Conservation (phyloP, 2,329 filamentous ascomycete species). For the Gremmenia infestans region DNA sequence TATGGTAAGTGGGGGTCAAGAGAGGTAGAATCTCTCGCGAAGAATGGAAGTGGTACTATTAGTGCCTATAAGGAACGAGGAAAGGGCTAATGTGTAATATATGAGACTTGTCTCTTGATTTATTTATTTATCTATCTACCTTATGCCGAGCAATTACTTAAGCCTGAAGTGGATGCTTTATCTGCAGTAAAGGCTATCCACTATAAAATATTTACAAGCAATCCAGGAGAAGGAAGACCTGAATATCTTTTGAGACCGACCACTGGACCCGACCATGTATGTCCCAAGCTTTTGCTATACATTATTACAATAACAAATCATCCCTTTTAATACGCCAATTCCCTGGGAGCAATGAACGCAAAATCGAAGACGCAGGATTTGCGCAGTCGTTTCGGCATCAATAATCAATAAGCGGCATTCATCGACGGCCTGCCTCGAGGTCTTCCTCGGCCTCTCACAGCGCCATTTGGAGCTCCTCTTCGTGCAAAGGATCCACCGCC, state of each 20-base stretch:
- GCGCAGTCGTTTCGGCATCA: background rate
- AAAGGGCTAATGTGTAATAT: too few species aligned
- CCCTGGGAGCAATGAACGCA: background rate
- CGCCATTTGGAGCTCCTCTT: background rate
- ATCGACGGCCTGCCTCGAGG: background rate
- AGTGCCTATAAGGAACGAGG: too few species aligned
- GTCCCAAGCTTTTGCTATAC: background rate
- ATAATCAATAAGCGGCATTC: background rate
- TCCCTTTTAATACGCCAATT: background rate
- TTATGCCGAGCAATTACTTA: background rate
- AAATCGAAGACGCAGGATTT: background rate
- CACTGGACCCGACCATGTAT: background rate
- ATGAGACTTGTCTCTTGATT: background rate
- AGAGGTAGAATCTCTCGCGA: too few species aligned
- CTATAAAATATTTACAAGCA: background rate
- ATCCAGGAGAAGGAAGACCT: background rate
- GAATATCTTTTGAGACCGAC: background rate
- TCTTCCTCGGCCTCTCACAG: constrained; percentile 1
- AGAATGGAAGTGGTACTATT: too few species aligned
- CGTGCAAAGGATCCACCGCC: background rate
- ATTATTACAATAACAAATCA: background rate
- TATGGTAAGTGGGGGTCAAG: too few species aligned
- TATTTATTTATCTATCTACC: background rate
- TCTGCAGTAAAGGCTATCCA: background rate
- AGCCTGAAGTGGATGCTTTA: background rate